Conservation (phyloP, 2,329 filamentous ascomycete genomes). For the Aspergillus unguis region DNA sequence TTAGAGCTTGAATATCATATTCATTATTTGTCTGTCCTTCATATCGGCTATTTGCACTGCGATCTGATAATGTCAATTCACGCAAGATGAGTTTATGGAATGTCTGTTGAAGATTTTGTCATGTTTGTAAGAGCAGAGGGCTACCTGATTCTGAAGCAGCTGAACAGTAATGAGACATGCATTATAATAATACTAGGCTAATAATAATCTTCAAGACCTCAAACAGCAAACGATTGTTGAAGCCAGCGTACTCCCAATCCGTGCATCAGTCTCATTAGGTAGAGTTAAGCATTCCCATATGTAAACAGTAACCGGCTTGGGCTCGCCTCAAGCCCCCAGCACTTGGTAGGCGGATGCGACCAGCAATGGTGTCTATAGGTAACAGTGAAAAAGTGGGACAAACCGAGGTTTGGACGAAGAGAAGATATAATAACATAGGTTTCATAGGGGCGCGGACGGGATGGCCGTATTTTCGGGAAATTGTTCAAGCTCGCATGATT, state of each 20-base stretch:
- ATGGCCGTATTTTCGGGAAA: neutral
- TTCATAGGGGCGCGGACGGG: neutral
- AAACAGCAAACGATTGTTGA: slow-evolving; percentile 5
- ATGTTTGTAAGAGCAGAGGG: too few species aligned
- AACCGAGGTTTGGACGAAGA: neutral
- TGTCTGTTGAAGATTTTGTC: too few species aligned
- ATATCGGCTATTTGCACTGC: too few species aligned
- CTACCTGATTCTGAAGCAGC: neutral
- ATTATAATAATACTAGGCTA: slow-evolving; percentile 14
- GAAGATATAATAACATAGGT: slow-evolving; percentile 1
- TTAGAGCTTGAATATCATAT: too few species aligned
- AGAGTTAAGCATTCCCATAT: slow-evolving; percentile 16
- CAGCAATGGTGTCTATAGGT: slow-evolving; percentile 16
- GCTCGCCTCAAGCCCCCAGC: slow-evolving; percentile 19
- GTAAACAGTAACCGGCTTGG: slow-evolving; percentile 17
- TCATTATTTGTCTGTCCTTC: too few species aligned
- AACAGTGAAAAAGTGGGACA: slow-evolving; percentile 15
- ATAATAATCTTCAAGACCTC: slow-evolving; percentile 1
- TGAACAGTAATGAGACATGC: slow-evolving; percentile 4
- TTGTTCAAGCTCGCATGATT: neutral
- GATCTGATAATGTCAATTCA: too few species aligned
- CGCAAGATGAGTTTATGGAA: neutral
- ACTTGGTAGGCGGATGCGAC: slow-evolving; percentile 21
- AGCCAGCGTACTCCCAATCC: slow-evolving; percentile 18
- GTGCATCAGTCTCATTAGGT: slow-evolving; percentile 22